Base-by-base conservation (phyloP, 2,329 filamentous ascomycete genomes). In the Sarocladium brachiariae region DNA sequence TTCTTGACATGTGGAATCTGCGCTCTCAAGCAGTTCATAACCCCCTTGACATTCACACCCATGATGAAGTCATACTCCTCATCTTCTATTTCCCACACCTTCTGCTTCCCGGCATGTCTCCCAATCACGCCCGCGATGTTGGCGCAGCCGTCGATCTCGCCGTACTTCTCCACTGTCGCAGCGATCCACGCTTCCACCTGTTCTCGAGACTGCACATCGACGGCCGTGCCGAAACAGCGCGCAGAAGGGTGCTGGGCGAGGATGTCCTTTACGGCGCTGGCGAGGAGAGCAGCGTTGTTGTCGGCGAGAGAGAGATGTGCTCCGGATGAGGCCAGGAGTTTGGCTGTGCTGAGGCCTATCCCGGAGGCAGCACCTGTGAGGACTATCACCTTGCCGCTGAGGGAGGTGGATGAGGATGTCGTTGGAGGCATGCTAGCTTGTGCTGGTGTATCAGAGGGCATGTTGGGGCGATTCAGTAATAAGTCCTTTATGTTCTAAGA, bases 21-120 rank as follows among this genome's bases (percentile, higher is more conserved):
- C 23, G 70, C 70, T 39, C 72, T 63, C 55, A 79, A 55, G 55
- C 71, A 75, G 47, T 74, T 69, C 65, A 77, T 72, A 51, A 72
- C 58, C 9, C 75, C 74, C 11, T 61, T 68, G 14, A 70, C 52
- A 57, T 75, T 75, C 8, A 74, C 66, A 7, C 59, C 55, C 50
- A 74, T 57, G 23, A 72, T 59, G 49, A 62, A 60, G 38, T 68
- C 62, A 68, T 69, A 75, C 35, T 70, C 66, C 2, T 68, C 65
- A 39, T 71, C 65, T 13, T 63, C 60, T 35, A 66, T 53, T 14
- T 65, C 57, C 2, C 56, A 54, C 35, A 63, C 51, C 6, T 46
- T 45, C 3, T 46, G 47, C 0, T 37, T 35, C 16, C 57, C 53
- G 19, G 48, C 35, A 43, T 52, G 50, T 14, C 46, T 51, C 0